Percentiles rank a stretch among this genome's conserved stretches.
phyloP scores from a whole-genome alignment of 306 rosid species.

The Rubus parviflorus region DNA sequence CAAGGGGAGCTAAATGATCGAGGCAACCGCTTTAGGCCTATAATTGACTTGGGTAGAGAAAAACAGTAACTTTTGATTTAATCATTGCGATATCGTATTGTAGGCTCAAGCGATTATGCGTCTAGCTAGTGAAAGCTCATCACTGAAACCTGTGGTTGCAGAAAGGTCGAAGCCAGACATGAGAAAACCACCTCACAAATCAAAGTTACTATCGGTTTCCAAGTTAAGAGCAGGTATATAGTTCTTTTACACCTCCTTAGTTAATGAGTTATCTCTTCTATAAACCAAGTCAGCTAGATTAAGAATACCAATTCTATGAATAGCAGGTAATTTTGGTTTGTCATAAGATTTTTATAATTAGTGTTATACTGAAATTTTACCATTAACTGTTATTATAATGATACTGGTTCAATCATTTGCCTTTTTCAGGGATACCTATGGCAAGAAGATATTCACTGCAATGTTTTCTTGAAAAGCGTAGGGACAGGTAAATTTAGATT shows the following conservation, averaged over 20 bases:
- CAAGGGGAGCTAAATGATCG: background rate
- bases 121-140: conserved; percentile 20
- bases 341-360: background rate
- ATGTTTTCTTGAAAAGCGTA: conserved; percentile 34
- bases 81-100: background rate
- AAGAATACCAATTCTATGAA: background rate
- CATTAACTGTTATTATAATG: background rate
- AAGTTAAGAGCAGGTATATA: conserved; percentile 16
- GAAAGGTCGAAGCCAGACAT: background rate
- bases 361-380: background rate
- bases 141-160: background rate
- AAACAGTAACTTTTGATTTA: background rate
- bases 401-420: background rate
- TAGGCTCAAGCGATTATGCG: conserved; percentile 29
- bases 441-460: conserved; percentile 36
- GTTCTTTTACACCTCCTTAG: background rate
- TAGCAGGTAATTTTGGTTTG: background rate
- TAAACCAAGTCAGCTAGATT: background rate
- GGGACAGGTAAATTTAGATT: conserved; percentile 16
- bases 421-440: conserved; percentile 23
- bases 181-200: background rate
- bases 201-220: background rate
- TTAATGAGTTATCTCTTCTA: background rate
- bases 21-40: background rate
- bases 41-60: background rate